phyloP scores from a whole-genome alignment of 371 early-diverging fungal genomes.

The Zopfochytrium polystomum region DNA sequence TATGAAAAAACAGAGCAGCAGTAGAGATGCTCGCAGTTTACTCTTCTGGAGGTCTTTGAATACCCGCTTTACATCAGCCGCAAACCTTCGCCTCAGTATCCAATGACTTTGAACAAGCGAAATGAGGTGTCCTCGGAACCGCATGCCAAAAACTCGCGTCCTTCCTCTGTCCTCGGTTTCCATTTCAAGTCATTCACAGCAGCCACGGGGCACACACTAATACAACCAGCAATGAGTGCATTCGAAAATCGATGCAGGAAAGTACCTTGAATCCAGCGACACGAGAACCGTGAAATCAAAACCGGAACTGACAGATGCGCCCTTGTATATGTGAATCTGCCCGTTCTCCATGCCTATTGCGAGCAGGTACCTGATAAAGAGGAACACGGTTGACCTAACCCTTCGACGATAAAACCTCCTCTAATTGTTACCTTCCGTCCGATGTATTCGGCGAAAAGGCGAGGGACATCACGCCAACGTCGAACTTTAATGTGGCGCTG shows the following conservation, averaged over 20 bases:
- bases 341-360: neutral
- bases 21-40: too few species aligned
- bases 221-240: neutral
- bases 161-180: neutral
- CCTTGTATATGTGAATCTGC: neutral
- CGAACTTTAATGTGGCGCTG: neutral
- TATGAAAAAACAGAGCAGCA: too few species aligned
- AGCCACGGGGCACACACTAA: neutral
- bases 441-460: neutral
- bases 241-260: neutral
- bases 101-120: too few species aligned
- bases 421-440: neutral
- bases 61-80: too few species aligned
- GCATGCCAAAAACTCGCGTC: neutral
- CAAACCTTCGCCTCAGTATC: too few species aligned
- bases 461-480: neutral
- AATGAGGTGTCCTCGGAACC: neutral
- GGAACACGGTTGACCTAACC: too few species aligned
- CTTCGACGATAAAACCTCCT: too few species aligned
- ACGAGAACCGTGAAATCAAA: neutral
- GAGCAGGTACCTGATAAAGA: neutral
- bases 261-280: neutral
- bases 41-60: too few species aligned
- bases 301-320: neutral
- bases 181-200: neutral